Evolutionary conservation across 2,329 filamentous ascomycete species (phyloP).

Genomic region (Exutisphaerella laricina): DNA sequence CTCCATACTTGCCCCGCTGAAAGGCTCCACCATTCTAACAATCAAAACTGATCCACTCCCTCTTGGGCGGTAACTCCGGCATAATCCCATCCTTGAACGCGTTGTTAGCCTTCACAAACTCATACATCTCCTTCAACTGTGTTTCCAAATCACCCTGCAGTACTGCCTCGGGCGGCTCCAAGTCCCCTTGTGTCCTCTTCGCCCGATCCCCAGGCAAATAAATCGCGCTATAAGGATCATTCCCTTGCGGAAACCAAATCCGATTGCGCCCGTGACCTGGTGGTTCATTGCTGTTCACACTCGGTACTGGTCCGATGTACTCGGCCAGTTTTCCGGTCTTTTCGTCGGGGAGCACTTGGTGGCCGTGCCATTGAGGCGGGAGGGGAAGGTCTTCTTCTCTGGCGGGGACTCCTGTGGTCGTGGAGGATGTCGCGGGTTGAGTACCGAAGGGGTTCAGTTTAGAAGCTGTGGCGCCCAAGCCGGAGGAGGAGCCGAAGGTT

Average conservation of each 20-base stretch:
- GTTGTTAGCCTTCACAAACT: slow-evolving; percentile 58
- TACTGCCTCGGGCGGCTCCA: slow-evolving; percentile 51
- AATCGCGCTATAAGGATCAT: too few relatives aligned
- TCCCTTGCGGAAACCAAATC: slow-evolving; percentile 9
- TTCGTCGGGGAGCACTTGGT: slow-evolving; percentile 2
- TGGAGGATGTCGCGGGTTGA: not conserved
- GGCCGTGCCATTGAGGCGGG: slow-evolving; percentile 39
- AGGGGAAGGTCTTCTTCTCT: slow-evolving; percentile 31
- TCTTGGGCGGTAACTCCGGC: slow-evolving; percentile 70
- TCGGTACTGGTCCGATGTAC: not conserved
- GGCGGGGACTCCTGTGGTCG: slow-evolving; percentile 10
- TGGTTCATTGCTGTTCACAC: not conserved
- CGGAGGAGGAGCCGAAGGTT: too few relatives aligned
- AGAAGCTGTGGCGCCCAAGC: not conserved
- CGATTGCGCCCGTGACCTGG: not conserved
- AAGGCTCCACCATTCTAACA: too few relatives aligned
- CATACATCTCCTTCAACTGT: slow-evolving; percentile 56
- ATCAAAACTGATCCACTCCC: slow-evolving; percentile 58
- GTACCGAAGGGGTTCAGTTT: slow-evolving; percentile 1
- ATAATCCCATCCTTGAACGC: slow-evolving; percentile 65
- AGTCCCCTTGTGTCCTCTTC: too few relatives aligned
- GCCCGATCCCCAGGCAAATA: too few relatives aligned
- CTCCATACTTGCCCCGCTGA: too few relatives aligned
- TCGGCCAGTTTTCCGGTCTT: not conserved
- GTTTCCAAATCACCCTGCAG: slow-evolving; percentile 55